A percentile compares a stretch with the other conserved stretches of the same genome.
phyloP scores from a whole-genome alignment of 1,139 yeast species.

The Kurtzmaniella quercitrusa region DNA sequence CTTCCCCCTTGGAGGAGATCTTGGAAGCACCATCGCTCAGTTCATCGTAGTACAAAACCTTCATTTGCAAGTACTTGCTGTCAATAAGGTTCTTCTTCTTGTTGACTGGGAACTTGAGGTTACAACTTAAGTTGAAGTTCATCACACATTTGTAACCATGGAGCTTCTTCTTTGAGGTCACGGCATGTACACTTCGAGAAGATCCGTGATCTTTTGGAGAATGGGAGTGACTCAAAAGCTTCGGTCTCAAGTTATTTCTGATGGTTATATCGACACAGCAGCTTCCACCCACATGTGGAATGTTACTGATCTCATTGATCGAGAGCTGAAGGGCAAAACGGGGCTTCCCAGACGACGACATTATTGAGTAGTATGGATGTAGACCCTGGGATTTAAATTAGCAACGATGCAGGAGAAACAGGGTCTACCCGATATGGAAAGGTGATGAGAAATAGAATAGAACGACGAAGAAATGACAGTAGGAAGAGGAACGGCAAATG shows the following conservation, averaged over 20 bases:
- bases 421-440: neutral
- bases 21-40: constrained; percentile 10
- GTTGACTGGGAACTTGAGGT: constrained; percentile 35
- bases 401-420: neutral
- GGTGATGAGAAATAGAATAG: neutral
- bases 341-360: constrained; percentile 20
- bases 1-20: constrained; percentile 18
- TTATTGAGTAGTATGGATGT: neutral
- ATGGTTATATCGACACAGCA: constrained; percentile 54
- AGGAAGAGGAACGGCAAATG: neutral
- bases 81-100: constrained; percentile 34
- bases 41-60: constrained; percentile 37
- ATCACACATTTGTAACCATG: constrained; percentile 42
- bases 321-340: constrained; percentile 56
- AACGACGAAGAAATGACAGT: neutral
- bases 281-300: constrained; percentile 74
- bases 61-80: constrained; percentile 32
- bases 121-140: constrained; percentile 36
- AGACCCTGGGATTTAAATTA: neutral
- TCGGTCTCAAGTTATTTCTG: constrained; percentile 18
- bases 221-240: constrained; percentile 4
- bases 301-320: constrained; percentile 68
- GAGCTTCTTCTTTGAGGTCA: constrained; percentile 31
- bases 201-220: constrained; percentile 8
- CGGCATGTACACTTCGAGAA: constrained; percentile 27